Percentiles rank a stretch among this genome's conserved stretches.
Conservation (phyloP, 164 flowering plant species). For the Macadamia integrifolia region DNA sequence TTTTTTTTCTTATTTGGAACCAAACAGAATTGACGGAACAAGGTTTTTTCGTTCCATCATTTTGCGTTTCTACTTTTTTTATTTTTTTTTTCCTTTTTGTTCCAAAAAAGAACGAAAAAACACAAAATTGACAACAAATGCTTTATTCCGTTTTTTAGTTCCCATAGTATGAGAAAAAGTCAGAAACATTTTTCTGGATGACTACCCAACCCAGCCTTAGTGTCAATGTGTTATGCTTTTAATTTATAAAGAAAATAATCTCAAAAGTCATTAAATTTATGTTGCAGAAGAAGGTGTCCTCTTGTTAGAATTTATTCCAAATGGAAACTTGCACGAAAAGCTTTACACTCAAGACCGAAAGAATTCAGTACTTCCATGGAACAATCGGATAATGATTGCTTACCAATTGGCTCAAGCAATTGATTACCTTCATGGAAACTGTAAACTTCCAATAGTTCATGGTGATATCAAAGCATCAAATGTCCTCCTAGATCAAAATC, state of each 20-base stretch:
- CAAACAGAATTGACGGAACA: too few species aligned
- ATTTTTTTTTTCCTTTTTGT: too few species aligned
- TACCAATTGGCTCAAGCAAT: slow-evolving; percentile 59
- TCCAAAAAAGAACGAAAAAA: too few species aligned
- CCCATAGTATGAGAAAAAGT: too few species aligned
- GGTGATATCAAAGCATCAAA: slow-evolving; percentile 80
- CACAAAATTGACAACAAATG: too few species aligned
- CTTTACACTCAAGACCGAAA: neutral
- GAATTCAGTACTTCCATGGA: slow-evolving; percentile 41
- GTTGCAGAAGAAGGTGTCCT: slow-evolving; percentile 52
- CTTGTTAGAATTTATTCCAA: slow-evolving; percentile 54
- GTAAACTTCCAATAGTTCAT: slow-evolving; percentile 54
- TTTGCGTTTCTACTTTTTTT: too few species aligned
- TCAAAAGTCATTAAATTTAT: neutral
- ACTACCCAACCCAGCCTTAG: too few species aligned
- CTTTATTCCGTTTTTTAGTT: too few species aligned
- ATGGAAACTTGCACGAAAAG: slow-evolving; percentile 58
- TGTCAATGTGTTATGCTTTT: too few species aligned
- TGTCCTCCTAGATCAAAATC: slow-evolving; percentile 50
- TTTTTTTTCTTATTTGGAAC: too few species aligned
- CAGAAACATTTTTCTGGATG: too few species aligned
- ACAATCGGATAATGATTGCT: slow-evolving; percentile 45
- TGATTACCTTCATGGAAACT: slow-evolving; percentile 56
- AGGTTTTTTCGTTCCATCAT: too few species aligned
- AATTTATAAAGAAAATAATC: neutral